These are phyloP conservation scores for Balakata baccata DNA, from an alignment of 345 rosid genomes.

Conservation along the genomic window DNA sequence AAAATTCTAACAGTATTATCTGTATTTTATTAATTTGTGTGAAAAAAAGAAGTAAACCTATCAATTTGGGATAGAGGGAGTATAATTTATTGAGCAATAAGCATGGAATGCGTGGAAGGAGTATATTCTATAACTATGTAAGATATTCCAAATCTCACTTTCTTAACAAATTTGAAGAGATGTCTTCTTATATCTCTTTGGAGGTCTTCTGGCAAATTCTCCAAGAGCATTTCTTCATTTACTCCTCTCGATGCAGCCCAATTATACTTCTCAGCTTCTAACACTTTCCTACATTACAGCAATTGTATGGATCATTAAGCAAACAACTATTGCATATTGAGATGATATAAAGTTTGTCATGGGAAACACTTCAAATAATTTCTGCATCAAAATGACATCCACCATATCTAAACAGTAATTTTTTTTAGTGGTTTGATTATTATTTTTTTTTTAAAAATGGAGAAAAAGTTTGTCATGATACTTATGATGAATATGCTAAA, in stretches of 20 bases:
- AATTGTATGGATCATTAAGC: constrained; percentile 10
- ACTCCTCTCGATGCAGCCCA: constrained; percentile 96
- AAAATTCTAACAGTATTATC: too few species aligned
- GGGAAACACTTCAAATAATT: constrained; percentile 1
- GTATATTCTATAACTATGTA: not conserved
- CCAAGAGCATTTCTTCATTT: constrained; percentile 63
- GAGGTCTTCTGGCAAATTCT: constrained; percentile 82
- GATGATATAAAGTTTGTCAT: not conserved
- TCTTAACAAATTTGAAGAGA: constrained; percentile 72
- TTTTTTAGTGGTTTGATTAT: too few species aligned
- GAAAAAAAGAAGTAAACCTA: too few species aligned
- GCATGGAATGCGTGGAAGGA: not conserved
- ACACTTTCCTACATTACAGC: constrained; percentile 53
- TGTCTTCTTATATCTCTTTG: constrained; percentile 87
- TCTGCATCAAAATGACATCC: not conserved
- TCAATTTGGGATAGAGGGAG: too few species aligned
- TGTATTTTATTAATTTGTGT: too few species aligned
- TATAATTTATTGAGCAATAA: not conserved
- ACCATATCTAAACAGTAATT: too few species aligned
- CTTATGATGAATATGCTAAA: too few species aligned
- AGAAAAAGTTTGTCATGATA: too few species aligned
- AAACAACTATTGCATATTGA: not conserved
- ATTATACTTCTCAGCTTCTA: constrained; percentile 71
- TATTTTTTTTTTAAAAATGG: too few species aligned
- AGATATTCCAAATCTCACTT: constrained; percentile 39